These are phyloP conservation scores for Suhomyces ambrosiae DNA, from an alignment of 1,139 yeast species.

Conservation along the genomic window DNA sequence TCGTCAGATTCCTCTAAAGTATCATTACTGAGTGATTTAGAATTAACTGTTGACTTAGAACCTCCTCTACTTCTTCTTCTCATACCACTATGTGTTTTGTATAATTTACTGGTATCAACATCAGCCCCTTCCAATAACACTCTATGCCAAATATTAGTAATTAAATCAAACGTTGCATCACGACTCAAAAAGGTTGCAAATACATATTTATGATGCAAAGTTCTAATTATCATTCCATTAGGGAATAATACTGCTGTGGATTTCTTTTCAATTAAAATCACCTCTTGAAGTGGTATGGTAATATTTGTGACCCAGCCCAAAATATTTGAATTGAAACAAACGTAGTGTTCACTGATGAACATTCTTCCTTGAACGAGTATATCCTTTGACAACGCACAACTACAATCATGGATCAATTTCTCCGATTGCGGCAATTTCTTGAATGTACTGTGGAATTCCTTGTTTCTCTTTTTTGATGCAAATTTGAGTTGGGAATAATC, in stretches of 20 bases:
- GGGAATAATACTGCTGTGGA: slow-evolving; percentile 75
- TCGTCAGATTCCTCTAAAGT: slow-evolving; percentile 9
- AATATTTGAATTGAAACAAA: slow-evolving; percentile 73
- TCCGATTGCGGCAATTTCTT: slow-evolving; percentile 57
- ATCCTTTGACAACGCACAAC: slow-evolving; percentile 74
- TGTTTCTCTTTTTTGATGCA: slow-evolving; percentile 51
- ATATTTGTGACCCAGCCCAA: slow-evolving; percentile 74
- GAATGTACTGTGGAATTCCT: slow-evolving; percentile 64
- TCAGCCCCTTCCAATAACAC: slow-evolving; percentile 34
- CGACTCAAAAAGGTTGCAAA: slow-evolving; percentile 75
- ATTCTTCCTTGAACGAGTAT: slow-evolving; percentile 72
- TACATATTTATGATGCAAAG: slow-evolving; percentile 67
- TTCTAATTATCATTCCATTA: slow-evolving; percentile 70
- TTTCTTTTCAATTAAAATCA: slow-evolving; percentile 70
- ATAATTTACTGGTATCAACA: slow-evolving; percentile 9
- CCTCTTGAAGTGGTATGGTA: slow-evolving; percentile 67
- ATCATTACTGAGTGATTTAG: slow-evolving; percentile 15
- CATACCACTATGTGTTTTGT: slow-evolving; percentile 5
- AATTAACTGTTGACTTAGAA: slow-evolving; percentile 15
- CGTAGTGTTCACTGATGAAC: slow-evolving; percentile 59
- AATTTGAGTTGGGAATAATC: slow-evolving; percentile 29
- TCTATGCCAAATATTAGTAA: slow-evolving; percentile 63
- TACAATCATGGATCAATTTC: slow-evolving; percentile 60
- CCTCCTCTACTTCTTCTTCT: slow-evolving; percentile 14
- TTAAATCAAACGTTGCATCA: slow-evolving; percentile 63